These are phyloP conservation scores for Lotus japonicus DNA, from an alignment of 306 rosid genomes.

Conservation along the genomic window DNA sequence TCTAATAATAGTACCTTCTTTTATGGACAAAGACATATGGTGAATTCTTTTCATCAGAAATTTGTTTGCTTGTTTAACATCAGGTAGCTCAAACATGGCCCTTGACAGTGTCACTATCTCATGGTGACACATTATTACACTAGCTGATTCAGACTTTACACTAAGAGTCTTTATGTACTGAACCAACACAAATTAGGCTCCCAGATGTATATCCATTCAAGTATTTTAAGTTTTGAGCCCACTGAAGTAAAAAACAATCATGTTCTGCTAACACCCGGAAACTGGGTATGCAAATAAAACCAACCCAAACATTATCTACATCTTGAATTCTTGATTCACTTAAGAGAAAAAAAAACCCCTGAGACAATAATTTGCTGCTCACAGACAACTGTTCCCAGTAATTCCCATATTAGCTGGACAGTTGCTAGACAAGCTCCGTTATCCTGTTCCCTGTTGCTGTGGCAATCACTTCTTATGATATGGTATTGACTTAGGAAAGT, in stretches of 20 bases:
- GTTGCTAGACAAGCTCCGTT: not conserved
- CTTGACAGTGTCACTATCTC: not conserved
- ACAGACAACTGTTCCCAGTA: not conserved
- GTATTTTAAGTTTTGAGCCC: not conserved
- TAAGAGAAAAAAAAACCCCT: no score
- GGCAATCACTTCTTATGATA: not conserved
- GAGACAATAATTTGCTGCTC: no score
- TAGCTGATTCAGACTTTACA: not conserved
- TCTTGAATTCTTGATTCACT: not conserved
- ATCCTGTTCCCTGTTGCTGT: not conserved
- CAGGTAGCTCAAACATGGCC: not conserved
- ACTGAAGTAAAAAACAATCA: not conserved
- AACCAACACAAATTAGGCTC: not conserved
- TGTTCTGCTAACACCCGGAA: not conserved
- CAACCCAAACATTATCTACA: not conserved
- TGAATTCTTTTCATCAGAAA: not conserved
- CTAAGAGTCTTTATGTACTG: no score
- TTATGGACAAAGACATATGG: not conserved
- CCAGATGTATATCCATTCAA: not conserved
- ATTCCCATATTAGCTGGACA: not conserved
- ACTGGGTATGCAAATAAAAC: not conserved
- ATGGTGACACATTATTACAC: not conserved
- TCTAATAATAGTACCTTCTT: not conserved
- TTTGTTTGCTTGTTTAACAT: not conserved
- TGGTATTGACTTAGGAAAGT: not conserved